Evolutionary conservation across 345 rosid genomes (phyloP).

Genomic region (Syzygium aromaticum): DNA sequence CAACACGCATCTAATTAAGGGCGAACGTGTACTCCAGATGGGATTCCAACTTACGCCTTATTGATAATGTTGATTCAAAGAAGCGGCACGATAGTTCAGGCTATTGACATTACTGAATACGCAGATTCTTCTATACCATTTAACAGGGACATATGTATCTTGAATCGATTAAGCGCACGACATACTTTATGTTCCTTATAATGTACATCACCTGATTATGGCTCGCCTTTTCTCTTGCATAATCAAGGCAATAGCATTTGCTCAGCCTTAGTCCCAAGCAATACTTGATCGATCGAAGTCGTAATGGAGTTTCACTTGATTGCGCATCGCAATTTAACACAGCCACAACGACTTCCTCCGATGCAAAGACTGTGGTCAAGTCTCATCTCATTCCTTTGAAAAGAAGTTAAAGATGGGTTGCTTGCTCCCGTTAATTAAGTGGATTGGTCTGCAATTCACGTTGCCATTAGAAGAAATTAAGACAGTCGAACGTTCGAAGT

Average conservation of each 20-base stretch:
- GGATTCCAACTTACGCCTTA: not conserved
- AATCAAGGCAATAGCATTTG: not conserved
- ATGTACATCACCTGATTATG: accelerated
- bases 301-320: not conserved
- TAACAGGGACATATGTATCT: not conserved
- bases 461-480: not conserved
- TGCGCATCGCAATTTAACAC: not conserved
- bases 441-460: not conserved
- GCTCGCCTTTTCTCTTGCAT: not conserved
- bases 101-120: accelerated
- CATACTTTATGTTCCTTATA: not conserved
- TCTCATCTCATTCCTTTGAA: not conserved
- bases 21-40: not conserved
- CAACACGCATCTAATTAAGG: not conserved
- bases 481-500: not conserved
- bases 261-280: not conserved
- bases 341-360: not conserved
- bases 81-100: not conserved
- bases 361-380: not conserved
- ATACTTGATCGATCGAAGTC: not conserved
- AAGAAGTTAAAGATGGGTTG: not conserved
- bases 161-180: not conserved
- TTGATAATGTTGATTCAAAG: not conserved
- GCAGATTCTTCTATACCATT: accelerated
- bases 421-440: not conserved